phyloP scores from a whole-genome alignment of 306 rosid species.

The Inga oerstediana region DNA sequence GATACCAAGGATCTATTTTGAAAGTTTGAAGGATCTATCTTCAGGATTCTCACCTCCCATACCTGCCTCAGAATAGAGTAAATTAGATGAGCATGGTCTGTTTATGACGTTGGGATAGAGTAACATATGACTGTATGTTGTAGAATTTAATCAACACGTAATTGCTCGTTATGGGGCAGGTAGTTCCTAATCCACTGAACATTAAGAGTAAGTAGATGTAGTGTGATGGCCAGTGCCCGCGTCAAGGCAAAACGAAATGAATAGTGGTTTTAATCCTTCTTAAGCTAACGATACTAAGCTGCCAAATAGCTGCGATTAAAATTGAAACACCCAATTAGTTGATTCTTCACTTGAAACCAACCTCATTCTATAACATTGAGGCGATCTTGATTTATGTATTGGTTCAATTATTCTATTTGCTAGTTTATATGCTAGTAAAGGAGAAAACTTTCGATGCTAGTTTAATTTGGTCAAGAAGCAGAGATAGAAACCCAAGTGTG shows the following conservation, averaged over 20 bases:
- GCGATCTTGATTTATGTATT: not conserved
- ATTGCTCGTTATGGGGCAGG: not conserved
- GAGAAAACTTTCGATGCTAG: not conserved
- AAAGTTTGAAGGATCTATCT: conserved; percentile 63
- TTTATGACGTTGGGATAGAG: conserved; percentile 1
- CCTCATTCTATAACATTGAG: not conserved
- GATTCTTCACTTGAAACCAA: not conserved
- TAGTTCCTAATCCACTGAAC: not conserved
- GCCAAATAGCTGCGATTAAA: not conserved
- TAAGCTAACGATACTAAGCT: not conserved
- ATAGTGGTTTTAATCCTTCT: not conserved
- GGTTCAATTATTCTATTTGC: not conserved
- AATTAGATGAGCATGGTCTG: not conserved
- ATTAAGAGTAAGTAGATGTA: not conserved
- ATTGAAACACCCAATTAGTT: not conserved
- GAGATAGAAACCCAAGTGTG: not conserved
- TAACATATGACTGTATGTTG: not conserved
- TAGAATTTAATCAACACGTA: not conserved
- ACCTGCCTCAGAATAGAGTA: conserved; percentile 45
- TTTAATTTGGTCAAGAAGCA: no score
- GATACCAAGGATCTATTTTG: conserved; percentile 53
- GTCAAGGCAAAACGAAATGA: not conserved
- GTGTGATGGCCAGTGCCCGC: not conserved
- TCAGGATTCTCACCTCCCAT: conserved; percentile 80
- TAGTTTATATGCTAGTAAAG: not conserved